These are phyloP conservation scores for Leccinum truebloodii DNA, from an alignment of 768 basidiomycete species.

Conservation along the genomic window DNA sequence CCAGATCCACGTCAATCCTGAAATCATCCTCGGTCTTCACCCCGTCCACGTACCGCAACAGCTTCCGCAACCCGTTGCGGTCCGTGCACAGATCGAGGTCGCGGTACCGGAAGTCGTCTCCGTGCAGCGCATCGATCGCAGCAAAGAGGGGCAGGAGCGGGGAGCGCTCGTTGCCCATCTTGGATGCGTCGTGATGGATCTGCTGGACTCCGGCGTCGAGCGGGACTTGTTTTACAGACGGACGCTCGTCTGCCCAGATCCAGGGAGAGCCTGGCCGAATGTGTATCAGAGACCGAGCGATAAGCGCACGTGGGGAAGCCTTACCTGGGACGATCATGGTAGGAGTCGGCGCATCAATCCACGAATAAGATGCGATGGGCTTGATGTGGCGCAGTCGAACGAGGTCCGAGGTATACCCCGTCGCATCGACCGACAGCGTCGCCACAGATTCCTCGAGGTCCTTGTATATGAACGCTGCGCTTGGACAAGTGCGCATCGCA, in stretches of 20 bases:
- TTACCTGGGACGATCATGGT: constrained; percentile 55
- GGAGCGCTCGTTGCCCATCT: constrained; percentile 35
- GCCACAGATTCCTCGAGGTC: constrained; percentile 22
- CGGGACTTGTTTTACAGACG: constrained; percentile 52
- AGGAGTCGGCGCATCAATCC: constrained; percentile 43
- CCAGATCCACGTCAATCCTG: constrained; percentile 68
- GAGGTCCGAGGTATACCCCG: constrained; percentile 14
- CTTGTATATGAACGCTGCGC: constrained; percentile 20
- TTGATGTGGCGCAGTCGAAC: constrained; percentile 41
- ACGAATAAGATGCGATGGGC: constrained; percentile 55
- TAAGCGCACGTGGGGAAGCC: constrained; percentile 13
- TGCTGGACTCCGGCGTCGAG: constrained; percentile 51
- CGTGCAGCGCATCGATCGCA: constrained; percentile 49
- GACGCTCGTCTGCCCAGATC: constrained; percentile 51
- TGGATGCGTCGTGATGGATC: constrained; percentile 59
- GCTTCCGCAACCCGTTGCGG: constrained; percentile 64
- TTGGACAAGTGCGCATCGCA: no score
- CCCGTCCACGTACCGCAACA: constrained; percentile 50
- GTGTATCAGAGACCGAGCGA: no score
- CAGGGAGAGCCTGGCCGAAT: constrained; percentile 49
- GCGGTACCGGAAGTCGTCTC: constrained; percentile 22
- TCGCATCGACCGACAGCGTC: constrained; percentile 17
- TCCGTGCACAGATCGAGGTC: constrained; percentile 58
- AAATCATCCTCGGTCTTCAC: constrained; percentile 39
- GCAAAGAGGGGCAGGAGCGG: constrained; percentile 57